These are phyloP conservation scores for Ceratonia siliqua DNA, from an alignment of 306 rosid species.

Conservation along the genomic window DNA sequence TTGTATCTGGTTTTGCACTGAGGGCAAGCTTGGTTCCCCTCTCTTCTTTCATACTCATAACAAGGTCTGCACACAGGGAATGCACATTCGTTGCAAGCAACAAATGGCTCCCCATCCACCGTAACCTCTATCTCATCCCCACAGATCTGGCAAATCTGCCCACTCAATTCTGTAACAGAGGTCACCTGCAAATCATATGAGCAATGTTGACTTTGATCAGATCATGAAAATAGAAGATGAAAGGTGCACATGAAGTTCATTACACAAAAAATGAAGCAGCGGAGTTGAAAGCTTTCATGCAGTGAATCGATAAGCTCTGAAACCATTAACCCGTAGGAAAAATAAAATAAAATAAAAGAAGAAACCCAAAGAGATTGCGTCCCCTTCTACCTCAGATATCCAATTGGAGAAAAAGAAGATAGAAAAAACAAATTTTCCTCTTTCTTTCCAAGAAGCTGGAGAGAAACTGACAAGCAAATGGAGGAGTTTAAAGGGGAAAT, in stretches of 20 bases:
- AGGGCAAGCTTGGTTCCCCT: conserved; percentile 91
- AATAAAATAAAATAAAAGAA: neutral
- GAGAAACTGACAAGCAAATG: conserved; percentile 8
- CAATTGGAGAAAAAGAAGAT: conserved; percentile 11
- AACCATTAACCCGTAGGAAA: conserved; percentile 22
- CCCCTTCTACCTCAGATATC: conserved; percentile 16
- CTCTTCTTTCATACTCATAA: conserved; percentile 91
- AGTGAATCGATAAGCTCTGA: conserved; percentile 35
- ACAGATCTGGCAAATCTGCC: conserved; percentile 94
- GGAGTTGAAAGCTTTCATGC: conserved; percentile 15
- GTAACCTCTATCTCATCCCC: conserved; percentile 86
- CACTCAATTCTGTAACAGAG: conserved; percentile 68
- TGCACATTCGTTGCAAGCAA: conserved; percentile 97
- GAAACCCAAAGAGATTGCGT: conserved; percentile 13
- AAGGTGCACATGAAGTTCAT: conserved; percentile 10
- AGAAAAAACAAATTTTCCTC: neutral
- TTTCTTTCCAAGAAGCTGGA: conserved; percentile 3
- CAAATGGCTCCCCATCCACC: conserved; percentile 79
- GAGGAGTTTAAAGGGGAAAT: conserved; percentile 1
- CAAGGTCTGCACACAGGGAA: conserved; percentile 90
- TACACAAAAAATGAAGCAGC: conserved; percentile 12
- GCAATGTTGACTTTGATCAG: conserved; percentile 25
- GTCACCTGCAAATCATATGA: conserved; percentile 60
- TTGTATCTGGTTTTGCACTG: conserved; percentile 93
- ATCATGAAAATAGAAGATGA: conserved; percentile 17